These are phyloP conservation scores for Fragaria ananassa DNA, from an alignment of 306 rosid species.

Conservation along the genomic window DNA sequence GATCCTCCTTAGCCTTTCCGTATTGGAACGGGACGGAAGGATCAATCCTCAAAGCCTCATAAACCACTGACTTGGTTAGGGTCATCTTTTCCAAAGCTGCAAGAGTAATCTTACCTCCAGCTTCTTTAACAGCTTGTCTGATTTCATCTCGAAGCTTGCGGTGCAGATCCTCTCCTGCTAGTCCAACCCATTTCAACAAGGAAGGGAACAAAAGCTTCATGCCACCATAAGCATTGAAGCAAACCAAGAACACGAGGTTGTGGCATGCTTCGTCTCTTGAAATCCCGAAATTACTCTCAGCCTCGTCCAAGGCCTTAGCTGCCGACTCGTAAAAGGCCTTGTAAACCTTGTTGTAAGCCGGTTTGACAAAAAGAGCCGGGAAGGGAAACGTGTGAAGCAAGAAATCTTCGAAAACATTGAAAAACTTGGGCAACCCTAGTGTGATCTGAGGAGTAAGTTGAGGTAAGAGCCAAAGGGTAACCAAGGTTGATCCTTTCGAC, in stretches of 20 bases:
- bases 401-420: slow-evolving; percentile 45
- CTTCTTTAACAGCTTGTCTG: slow-evolving; percentile 33
- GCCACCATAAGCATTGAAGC: slow-evolving; percentile 69
- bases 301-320: slow-evolving; percentile 41
- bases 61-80: slow-evolving; percentile 53
- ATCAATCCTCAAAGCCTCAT: slow-evolving; percentile 56
- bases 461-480: slow-evolving; percentile 37
- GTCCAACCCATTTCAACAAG: slow-evolving; percentile 57
- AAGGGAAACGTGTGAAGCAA: slow-evolving; percentile 37
- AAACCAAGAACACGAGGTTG: slow-evolving; percentile 52
- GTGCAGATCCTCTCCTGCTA: slow-evolving; percentile 44
- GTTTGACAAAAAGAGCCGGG: slow-evolving; percentile 44
- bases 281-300: slow-evolving; percentile 35
- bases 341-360: slow-evolving; percentile 42
- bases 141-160: slow-evolving; percentile 44
- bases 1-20: slow-evolving; percentile 56
- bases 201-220: slow-evolving; percentile 44
- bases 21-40: slow-evolving; percentile 73
- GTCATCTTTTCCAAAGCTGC: slow-evolving; percentile 49
- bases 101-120: slow-evolving; percentile 35
- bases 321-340: slow-evolving; percentile 30
- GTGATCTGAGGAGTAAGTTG: slow-evolving; percentile 55
- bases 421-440: slow-evolving; percentile 28
- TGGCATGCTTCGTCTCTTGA: slow-evolving; percentile 63
- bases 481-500: slow-evolving; percentile 28